These are phyloP conservation scores for Salix viminalis DNA, from an alignment of 345 rosid genomes.

Conservation along the genomic window DNA sequence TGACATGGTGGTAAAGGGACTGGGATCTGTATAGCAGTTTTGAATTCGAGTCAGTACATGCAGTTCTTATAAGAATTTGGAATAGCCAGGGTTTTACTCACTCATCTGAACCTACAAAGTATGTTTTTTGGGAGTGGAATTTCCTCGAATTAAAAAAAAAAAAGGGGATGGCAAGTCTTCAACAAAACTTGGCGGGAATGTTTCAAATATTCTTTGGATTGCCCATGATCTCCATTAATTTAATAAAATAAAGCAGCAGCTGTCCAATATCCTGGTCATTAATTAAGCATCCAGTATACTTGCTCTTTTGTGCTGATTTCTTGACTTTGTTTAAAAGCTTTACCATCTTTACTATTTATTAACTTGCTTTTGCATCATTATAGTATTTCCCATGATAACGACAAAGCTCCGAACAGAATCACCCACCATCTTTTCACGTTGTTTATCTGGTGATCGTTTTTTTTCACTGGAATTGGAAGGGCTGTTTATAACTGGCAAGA, in stretches of 20 bases:
- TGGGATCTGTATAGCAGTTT: too few species aligned
- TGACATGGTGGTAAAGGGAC: accelerated
- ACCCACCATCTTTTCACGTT: too few species aligned
- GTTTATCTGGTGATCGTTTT: not conserved
- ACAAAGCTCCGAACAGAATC: conserved; percentile 13
- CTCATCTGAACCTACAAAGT: accelerated
- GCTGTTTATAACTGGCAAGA: not conserved
- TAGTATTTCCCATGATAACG: conserved; percentile 20
- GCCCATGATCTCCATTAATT: not conserved
- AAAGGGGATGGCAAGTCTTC: not conserved
- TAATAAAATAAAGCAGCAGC: not conserved
- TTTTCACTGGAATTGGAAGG: too few species aligned
- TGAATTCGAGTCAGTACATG: too few species aligned
- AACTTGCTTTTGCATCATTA: conserved; percentile 14
- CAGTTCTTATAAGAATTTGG: accelerated
- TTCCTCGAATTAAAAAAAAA: too few species aligned
- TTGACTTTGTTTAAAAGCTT: conserved; percentile 28
- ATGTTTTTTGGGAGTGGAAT: accelerated
- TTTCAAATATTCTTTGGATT: conserved; percentile 1
- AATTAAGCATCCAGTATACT: not conserved
- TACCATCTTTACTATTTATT: conserved; percentile 17
- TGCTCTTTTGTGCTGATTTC: conserved; percentile 1
- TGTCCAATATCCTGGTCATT: not conserved
- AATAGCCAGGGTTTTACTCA: accelerated
- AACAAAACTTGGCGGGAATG: not conserved